Base-by-base conservation (phyloP, 768 basidiomycete genomes). In the Rhodotorula paludigena region DNA sequence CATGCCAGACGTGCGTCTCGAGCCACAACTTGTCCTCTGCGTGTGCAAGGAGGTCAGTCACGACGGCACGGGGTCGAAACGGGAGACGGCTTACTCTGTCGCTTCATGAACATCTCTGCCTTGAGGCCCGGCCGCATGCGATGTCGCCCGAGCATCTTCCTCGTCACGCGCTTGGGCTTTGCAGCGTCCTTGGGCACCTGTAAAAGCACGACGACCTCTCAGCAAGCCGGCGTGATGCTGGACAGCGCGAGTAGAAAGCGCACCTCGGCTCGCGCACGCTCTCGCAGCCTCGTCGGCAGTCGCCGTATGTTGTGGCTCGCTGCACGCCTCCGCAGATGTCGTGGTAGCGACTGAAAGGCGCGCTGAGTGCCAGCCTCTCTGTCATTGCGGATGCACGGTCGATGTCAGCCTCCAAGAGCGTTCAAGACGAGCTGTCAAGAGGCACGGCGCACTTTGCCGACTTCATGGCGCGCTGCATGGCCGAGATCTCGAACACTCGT, bases 1-100 rank as follows among this genome's bases (percentile, higher is more conserved):
- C 89, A 74, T 97, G 94, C 91, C 92, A 98, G 28, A 98, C 79
- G 77, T 99, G 96, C 10, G 92, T 94, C 76, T 94, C 91, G 1
- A 99, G 84, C 94, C 94, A 98, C 20, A 83, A 80, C 77, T 97
- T 97, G 71, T 89, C 83, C 38, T 82, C 93, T 96, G 70, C 4
- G 48, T 56, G 36, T 3, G 12, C n/a, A n/a, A 1, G 2, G 20
- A 21, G 9, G 33, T n/a, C 20, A 25, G 21, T 21, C 35, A 5
- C 6, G 49, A 1, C 12, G 20, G 32, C 23, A 21, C n/a, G 2
- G 18, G 16, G 20, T 25, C 30, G 39, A 32, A 25, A 35, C 28
- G 11, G 15, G 55, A 44, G 35, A 6, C 2, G 51, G 60, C 79
- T 70, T 71, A 94, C 94, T 79, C 78, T 96, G 92, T 64, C 94